These are phyloP conservation scores for Corchorus capsularis DNA, from an alignment of 345 rosid species.

Conservation along the genomic window DNA sequence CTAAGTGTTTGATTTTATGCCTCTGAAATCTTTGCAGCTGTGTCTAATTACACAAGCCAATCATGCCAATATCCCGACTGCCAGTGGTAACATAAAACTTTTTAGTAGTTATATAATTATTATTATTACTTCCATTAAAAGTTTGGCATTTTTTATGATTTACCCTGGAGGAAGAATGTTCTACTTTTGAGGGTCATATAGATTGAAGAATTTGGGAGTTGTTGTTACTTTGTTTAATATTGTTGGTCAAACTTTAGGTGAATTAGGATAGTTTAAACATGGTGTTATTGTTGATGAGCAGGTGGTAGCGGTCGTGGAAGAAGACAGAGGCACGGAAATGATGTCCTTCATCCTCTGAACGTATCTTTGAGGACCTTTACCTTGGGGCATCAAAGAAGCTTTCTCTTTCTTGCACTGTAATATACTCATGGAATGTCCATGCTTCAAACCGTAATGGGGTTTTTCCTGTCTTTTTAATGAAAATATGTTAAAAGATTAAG, in stretches of 20 bases:
- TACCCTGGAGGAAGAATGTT: background rate
- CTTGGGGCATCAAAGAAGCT: slow-evolving; percentile 80
- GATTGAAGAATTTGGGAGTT: background rate
- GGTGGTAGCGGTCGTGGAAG: slow-evolving; percentile 76
- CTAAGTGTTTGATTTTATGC: too few species aligned
- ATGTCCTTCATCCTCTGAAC: slow-evolving; percentile 77
- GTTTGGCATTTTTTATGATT: background rate
- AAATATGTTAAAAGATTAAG: too few species aligned
- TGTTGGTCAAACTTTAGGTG: background rate
- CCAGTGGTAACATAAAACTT: too few species aligned
- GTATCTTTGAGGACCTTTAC: slow-evolving; percentile 75
- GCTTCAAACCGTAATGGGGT: too few species aligned
- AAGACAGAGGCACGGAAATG: slow-evolving; percentile 88
- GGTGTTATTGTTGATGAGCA: slow-evolving; percentile 22
- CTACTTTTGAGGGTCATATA: background rate
- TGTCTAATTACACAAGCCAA: too few species aligned
- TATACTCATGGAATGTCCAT: too few species aligned
- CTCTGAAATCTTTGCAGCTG: too few species aligned
- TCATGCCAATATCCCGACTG: too few species aligned
- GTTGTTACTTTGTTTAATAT: background rate
- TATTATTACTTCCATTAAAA: background rate
- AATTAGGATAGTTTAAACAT: background rate
- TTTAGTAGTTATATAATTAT: too few species aligned
- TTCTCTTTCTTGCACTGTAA: slow-evolving; percentile 72
- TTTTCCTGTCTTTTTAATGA: too few species aligned